Percentiles rank a stretch among this genome's conserved stretches.
phyloP scores from a whole-genome alignment of 192 early-diverging fungal genomes.

The Coemansia sp. region DNA sequence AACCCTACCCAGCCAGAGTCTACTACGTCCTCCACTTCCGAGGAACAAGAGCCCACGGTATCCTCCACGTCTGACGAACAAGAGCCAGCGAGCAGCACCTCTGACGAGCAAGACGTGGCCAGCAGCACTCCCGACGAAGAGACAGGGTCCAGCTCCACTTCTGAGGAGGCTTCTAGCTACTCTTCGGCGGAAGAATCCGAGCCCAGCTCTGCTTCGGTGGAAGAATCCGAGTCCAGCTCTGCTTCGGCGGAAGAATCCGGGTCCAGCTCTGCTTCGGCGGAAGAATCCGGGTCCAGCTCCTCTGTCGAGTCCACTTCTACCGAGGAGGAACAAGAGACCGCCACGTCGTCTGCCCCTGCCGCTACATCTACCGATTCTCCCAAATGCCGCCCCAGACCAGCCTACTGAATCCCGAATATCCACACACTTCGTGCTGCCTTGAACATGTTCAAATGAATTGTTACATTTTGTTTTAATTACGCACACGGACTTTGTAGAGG shows the following conservation, averaged over 20 bases:
- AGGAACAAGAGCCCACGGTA: background rate
- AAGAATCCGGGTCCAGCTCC: background rate
- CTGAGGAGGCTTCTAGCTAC: background rate
- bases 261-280: constrained; percentile 2
- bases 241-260: constrained; percentile 6
- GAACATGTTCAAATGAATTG: too few species aligned
- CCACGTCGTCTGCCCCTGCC: constrained; percentile 5
- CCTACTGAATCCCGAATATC: constrained; percentile 2
- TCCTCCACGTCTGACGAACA: too few species aligned
- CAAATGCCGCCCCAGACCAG: constrained; percentile 34
- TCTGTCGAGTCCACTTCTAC: constrained; percentile 9
- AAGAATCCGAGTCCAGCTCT: constrained; percentile 2
- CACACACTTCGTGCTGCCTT: background rate
- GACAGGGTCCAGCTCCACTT: background rate
- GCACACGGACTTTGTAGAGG: too few species aligned
- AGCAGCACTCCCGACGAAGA: constrained; percentile 3
- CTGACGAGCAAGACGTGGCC: background rate
- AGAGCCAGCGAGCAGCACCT: too few species aligned
- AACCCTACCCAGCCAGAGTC: background rate
- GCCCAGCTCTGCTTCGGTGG: background rate
- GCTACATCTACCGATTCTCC: constrained; percentile 14
- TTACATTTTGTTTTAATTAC: too few species aligned
- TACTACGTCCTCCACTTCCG: background rate
- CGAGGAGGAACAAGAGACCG: constrained; percentile 10
- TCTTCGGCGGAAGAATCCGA: background rate